Evolutionary conservation across 345 rosid genomes (phyloP).

Genomic region (Citrus unshiu): DNA sequence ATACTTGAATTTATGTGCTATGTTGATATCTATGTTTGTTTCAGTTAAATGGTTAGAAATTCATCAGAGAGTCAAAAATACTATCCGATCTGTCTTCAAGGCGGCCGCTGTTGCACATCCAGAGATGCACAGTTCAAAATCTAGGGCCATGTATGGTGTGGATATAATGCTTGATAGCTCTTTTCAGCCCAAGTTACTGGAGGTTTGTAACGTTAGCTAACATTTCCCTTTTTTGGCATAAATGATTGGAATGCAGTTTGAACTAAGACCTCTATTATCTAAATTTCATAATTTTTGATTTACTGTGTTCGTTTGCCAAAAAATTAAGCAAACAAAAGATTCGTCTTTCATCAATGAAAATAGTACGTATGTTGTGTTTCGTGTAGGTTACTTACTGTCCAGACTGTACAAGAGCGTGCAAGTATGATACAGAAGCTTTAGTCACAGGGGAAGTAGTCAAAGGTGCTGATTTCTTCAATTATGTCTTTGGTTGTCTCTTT

Average conservation of each 20-base stretch:
- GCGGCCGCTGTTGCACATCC: slow-evolving; percentile 86
- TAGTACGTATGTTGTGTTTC: neutral
- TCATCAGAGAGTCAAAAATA: slow-evolving; percentile 51
- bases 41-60: slow-evolving; percentile 85
- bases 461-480: slow-evolving; percentile 71
- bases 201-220: slow-evolving; percentile 49
- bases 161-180: slow-evolving; percentile 86
- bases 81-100: slow-evolving; percentile 70
- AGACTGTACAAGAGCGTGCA: slow-evolving; percentile 91
- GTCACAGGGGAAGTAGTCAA: slow-evolving; percentile 37
- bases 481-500: slow-evolving; percentile 80
- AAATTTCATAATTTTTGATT: no score
- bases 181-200: slow-evolving; percentile 80
- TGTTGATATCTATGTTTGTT: slow-evolving; percentile 6
- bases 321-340: neutral
- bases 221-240: neutral
- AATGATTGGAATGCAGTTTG: neutral
- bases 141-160: slow-evolving; percentile 87
- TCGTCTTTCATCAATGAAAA: neutral
- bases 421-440: slow-evolving; percentile 54
- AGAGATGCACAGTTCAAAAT: slow-evolving; percentile 76
- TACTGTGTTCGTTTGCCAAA: neutral
- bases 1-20: neutral
- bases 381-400: slow-evolving; percentile 89
- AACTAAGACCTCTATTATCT: neutral